Base-by-base conservation (phyloP, 805 yeast species). In the Ogataea methylovora region DNA sequence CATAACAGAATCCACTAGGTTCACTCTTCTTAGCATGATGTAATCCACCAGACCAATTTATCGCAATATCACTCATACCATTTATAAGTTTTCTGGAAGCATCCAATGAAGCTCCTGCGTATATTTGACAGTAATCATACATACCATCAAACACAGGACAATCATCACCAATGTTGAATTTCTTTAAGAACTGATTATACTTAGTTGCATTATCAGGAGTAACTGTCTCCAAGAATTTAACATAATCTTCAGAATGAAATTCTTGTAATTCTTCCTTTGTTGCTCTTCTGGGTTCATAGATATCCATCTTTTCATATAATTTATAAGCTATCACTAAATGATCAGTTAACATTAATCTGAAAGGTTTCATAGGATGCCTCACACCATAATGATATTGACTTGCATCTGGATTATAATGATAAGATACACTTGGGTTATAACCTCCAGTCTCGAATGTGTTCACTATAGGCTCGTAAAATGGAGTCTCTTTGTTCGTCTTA, bases 291-390 rank as follows among this genome's bases (percentile, higher is more conserved):
- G 97, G 94, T 39, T 76, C 69, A 58, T 84, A 92, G 20, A 87
- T 60, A 52, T 92, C 97, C 96, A 90, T 85, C 44, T 79, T 71
- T 49, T 86, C 86, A 56, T 88, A 85, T 30, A 90, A 63, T 38
- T 85, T 85, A 58, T 92, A 90, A 11, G 82, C 78, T 23, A 81
- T 73, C 34, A 90, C 90, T 41, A 90, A 63, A 54, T 88, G 95
- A 60, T 90, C 97, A 0, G 98, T 90, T 29, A 90, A 70, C 88
- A 87, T 81, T 41, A 92, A 65, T 44, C 98, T 65, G 57, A 88
- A 85, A 12, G 98, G 98, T 56, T 90, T 90, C 98, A 90, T 90
- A n/a, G 98, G 98, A 58, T 90, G 98, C 40, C 78, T 73, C 2
- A 84, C 83, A 13, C 98, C 98, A 56, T 84, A 88, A 51, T 88